Percentiles rank a stretch among this genome's conserved stretches.
phyloP scores from a whole-genome alignment of 306 rosid genomes.

The Quercus rubra region DNA sequence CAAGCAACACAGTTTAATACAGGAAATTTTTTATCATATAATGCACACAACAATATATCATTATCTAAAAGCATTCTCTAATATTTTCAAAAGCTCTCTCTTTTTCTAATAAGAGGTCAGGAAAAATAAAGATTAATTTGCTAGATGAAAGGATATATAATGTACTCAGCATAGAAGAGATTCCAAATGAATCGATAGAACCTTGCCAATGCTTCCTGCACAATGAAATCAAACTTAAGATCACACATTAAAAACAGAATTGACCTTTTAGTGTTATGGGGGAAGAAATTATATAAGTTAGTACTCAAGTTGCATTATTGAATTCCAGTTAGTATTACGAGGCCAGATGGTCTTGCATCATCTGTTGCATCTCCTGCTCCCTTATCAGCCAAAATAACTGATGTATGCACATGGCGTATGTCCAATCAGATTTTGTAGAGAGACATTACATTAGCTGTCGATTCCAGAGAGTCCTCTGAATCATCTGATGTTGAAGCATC shows the following conservation, averaged over 20 bases:
- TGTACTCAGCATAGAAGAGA: conserved; percentile 79
- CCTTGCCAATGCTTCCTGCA: conserved; percentile 85
- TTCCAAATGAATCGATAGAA: conserved; percentile 91
- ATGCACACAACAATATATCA: not conserved
- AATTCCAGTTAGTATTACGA: not conserved
- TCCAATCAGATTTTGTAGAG: too few relatives aligned
- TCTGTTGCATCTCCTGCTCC: too few relatives aligned
- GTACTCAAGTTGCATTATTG: not conserved
- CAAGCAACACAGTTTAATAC: too few relatives aligned
- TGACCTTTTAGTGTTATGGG: not conserved
- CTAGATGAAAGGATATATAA: conserved; percentile 78
- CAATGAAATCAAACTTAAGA: conserved; percentile 20
- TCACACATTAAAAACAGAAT: not conserved
- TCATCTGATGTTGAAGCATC: too few relatives aligned
- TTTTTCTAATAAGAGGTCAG: not conserved
- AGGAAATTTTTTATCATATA: not conserved
- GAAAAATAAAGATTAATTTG: conserved; percentile 5
- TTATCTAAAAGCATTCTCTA: not conserved
- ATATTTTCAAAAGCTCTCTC: conserved; percentile 9
- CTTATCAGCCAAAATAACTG: too few relatives aligned
- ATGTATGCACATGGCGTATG: too few relatives aligned
- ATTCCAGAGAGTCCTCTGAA: too few relatives aligned
- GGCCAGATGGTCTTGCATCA: too few relatives aligned
- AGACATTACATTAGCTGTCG: too few relatives aligned
- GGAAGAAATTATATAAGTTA: not conserved